Evolutionary conservation across 108 stramenopile species (phyloP).

Genomic region (Ochromonas danica): DNA sequence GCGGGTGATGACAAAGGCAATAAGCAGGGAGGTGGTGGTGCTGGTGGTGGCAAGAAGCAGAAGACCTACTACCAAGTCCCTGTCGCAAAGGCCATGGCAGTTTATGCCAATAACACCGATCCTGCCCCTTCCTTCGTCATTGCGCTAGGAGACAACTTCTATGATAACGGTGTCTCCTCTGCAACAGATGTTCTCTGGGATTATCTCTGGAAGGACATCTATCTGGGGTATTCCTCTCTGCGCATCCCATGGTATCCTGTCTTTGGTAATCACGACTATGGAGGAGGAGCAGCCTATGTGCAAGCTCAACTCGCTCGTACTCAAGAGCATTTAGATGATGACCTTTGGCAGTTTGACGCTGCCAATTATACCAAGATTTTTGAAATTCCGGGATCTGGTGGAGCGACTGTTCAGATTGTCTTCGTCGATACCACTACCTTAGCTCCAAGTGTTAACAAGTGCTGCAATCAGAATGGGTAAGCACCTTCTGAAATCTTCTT

Average conservation of each 20-base stretch:
- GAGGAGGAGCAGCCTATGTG: neutral
- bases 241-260: conserved; percentile 26
- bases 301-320: conserved; percentile 8
- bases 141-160: conserved; percentile 33
- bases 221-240: neutral
- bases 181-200: conserved; percentile 22
- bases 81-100: conserved; percentile 17
- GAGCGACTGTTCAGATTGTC: neutral
- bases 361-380: conserved; percentile 9
- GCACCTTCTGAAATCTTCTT: neutral
- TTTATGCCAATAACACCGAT: neutral
- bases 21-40: neutral
- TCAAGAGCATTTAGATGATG: neutral
- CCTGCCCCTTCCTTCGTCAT: neutral
- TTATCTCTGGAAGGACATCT: conserved; percentile 4
- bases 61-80: neutral
- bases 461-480: conserved; percentile 36
- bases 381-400: neutral
- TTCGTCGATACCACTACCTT: conserved; percentile 33
- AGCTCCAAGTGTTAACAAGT: neutral
- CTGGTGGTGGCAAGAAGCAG: neutral
- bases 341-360: neutral
- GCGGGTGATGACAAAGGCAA: neutral
- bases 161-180: conserved; percentile 11
- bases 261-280: conserved; percentile 34